Evolutionary conservation across 768 basidiomycete genomes (phyloP).

Genomic region (Infundibulicybe gibba): DNA sequence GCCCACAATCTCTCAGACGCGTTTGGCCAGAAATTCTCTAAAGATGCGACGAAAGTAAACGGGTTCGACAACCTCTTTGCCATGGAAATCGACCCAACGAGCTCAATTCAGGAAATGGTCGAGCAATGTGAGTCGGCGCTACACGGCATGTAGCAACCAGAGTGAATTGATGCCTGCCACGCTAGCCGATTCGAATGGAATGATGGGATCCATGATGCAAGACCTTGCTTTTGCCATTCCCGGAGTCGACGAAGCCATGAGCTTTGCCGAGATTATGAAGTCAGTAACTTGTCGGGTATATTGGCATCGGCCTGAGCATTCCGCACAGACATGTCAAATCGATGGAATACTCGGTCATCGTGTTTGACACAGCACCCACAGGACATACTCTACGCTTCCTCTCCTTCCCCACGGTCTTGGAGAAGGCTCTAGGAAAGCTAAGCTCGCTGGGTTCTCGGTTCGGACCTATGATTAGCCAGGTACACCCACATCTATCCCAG

Average conservation of each 20-base stretch:
- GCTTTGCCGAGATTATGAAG: constrained; percentile 99
- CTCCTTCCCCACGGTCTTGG: constrained; percentile 97
- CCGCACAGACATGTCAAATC: constrained; percentile 90
- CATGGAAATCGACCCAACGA: constrained; percentile 99
- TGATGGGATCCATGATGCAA: constrained; percentile 99
- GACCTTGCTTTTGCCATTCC: constrained; percentile 99
- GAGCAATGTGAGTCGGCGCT: constrained; percentile 71
- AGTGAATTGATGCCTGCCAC: constrained; percentile 4
- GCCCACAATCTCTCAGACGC: constrained; percentile 99
- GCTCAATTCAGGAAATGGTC: constrained; percentile 98
- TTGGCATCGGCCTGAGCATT: constrained; percentile 3
- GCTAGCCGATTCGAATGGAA: constrained; percentile 80
- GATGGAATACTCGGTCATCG: constrained; percentile 99
- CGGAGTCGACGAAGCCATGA: constrained; percentile 99
- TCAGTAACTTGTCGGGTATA: constrained; percentile 29
- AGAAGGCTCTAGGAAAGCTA: constrained; percentile 95
- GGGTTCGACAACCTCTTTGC: constrained; percentile 96
- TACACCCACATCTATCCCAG: constrained; percentile 13
- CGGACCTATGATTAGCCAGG: constrained; percentile 94
- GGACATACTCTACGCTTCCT: constrained; percentile 98
- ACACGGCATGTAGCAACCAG: neutral
- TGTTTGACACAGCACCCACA: constrained; percentile 98
- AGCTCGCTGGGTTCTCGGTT: constrained; percentile 92
- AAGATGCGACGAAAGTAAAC: constrained; percentile 97
- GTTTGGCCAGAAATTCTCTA: constrained; percentile 98